Base-by-base conservation (phyloP, 768 basidiomycete genomes). In the Xanthoconium purpureum region DNA sequence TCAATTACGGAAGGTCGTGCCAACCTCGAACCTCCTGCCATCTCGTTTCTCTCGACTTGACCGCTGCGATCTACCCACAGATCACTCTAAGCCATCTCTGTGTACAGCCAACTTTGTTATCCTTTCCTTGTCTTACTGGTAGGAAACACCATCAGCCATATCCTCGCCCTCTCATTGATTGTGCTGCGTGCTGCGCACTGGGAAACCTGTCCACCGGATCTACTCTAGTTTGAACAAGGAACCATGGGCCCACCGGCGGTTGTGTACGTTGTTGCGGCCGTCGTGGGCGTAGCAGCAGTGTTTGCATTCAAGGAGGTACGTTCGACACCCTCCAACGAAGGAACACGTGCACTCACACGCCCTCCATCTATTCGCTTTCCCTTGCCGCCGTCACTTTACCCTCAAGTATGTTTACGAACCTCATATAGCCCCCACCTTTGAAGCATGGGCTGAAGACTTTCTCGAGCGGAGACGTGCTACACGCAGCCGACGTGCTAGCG, bases 351-450 rank as follows among this genome's bases (percentile, higher is more conserved):
- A 43, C 66, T 61, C 53, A 64, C 65, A 56, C 63, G 55, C 47
- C 39, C 40, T 20, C 49, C 40, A 36, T 53, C 50, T 57, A 7
- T 44, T 50, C 50, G 24, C 24, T 24, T 24, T 3, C 15, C 29
- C 20, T 29, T 39, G 9, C n/a, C 4, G 13, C 1, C 28, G 10
- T 18, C 2, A 33, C 13, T 33, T 17, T 38, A 32, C 30, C 18
- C 42, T 44, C 36, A 55, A 89, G 87, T 83, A 84, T 53, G 80
- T 89, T 30, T 88, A 86, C 55, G 85, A 85, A 58, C 86, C 86
- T 11, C 85, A 87, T 56, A 78, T 88, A 55, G 84, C 84, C 18
- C 86, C 85, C 0, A 76, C 73, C 42, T 44, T 88, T 30, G 85
- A 84, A 73, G 73, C 68, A 49, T 74, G 74, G 71, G 68, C 68